Evolutionary conservation across 2,329 filamentous ascomycete genomes (phyloP).

Genomic region (Aphanocladium album): DNA sequence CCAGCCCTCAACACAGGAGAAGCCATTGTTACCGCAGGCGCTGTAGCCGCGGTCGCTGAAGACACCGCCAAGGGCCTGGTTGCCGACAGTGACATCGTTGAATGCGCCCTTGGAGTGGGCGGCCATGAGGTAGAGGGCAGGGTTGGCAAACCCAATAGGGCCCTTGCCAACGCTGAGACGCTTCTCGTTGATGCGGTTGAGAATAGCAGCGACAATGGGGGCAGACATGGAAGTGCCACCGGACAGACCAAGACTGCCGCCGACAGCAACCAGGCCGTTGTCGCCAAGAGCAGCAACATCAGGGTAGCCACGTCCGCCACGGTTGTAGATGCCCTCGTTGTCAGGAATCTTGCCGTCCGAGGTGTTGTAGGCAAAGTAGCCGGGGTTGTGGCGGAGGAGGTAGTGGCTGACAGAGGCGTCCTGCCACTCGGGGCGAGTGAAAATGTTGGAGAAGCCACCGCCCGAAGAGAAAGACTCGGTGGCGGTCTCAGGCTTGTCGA

Average conservation of each 20-base stretch:
- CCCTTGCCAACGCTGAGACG: constrained; percentile 27
- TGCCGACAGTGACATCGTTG: constrained; percentile 22
- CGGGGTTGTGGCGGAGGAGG: constrained; percentile 24
- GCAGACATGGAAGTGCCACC: constrained; percentile 41
- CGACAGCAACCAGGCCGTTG: constrained; percentile 38
- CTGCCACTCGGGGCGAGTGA: constrained; percentile 43
- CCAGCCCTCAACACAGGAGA: constrained; percentile 23
- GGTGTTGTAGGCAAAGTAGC: constrained; percentile 25
- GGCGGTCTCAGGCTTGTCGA: constrained; percentile 38
- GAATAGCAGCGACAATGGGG: constrained; percentile 17
- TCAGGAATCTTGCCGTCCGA: constrained; percentile 30
- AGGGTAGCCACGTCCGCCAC: constrained; percentile 33
- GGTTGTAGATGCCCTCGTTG: constrained; percentile 39
- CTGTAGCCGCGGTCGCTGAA: constrained; percentile 3
- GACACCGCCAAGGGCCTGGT: constrained; percentile 15
- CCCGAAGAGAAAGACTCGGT: constrained; percentile 41
- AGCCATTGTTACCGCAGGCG: constrained; percentile 23
- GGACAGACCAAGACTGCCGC: constrained; percentile 38
- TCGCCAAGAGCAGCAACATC: constrained; percentile 41
- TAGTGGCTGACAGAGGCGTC: constrained; percentile 32
- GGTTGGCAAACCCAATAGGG: constrained; percentile 34
- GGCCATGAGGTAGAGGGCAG: constrained; percentile 19
- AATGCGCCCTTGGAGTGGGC: constrained; percentile 13
- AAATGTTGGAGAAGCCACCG: constrained; percentile 46
- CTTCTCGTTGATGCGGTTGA: constrained; percentile 30